These are phyloP conservation scores for Vararia minispora DNA, from an alignment of 768 basidiomycete species.

Conservation along the genomic window DNA sequence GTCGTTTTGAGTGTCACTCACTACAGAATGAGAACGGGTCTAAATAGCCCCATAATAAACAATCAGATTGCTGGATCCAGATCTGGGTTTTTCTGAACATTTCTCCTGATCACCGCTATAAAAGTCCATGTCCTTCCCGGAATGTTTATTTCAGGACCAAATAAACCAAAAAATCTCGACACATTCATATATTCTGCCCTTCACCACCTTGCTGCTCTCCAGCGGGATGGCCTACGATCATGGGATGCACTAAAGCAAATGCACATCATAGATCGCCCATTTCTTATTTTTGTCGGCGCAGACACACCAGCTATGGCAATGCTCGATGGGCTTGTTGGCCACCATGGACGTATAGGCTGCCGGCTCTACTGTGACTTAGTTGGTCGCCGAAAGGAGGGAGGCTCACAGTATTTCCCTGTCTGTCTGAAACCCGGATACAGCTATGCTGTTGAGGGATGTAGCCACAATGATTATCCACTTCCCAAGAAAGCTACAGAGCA, in stretches of 20 bases:
- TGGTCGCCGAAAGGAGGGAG: slow-evolving; percentile 20
- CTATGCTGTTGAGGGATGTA: slow-evolving; percentile 16
- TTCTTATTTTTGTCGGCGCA: slow-evolving; percentile 16
- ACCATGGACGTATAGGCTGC: slow-evolving; percentile 25
- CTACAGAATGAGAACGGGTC: no score
- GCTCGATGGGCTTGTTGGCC: slow-evolving; percentile 25
- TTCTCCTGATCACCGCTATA: slow-evolving; percentile 18
- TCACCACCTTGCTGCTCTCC: slow-evolving; percentile 22
- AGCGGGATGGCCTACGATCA: slow-evolving; percentile 16
- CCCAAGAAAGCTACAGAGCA: neutral
- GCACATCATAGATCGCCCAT: slow-evolving; percentile 5
- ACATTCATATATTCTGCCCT: slow-evolving; percentile 21
- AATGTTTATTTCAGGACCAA: slow-evolving; percentile 21
- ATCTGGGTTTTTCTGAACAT: slow-evolving; percentile 28
- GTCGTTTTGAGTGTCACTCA: no score
- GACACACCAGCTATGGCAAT: slow-evolving; percentile 24
- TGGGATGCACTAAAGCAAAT: slow-evolving; percentile 14
- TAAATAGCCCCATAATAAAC: slow-evolving; percentile 23
- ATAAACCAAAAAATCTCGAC: slow-evolving; percentile 21
- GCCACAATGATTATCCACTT: slow-evolving; percentile 18
- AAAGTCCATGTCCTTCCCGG: slow-evolving; percentile 22
- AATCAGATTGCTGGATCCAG: slow-evolving; percentile 22
- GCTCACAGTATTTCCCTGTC: slow-evolving; percentile 24
- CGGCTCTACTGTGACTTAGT: slow-evolving; percentile 20
- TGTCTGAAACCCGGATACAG: slow-evolving; percentile 16